Evolutionary conservation across 345 rosid species (phyloP).

Genomic region (Kernera saxatilis): DNA sequence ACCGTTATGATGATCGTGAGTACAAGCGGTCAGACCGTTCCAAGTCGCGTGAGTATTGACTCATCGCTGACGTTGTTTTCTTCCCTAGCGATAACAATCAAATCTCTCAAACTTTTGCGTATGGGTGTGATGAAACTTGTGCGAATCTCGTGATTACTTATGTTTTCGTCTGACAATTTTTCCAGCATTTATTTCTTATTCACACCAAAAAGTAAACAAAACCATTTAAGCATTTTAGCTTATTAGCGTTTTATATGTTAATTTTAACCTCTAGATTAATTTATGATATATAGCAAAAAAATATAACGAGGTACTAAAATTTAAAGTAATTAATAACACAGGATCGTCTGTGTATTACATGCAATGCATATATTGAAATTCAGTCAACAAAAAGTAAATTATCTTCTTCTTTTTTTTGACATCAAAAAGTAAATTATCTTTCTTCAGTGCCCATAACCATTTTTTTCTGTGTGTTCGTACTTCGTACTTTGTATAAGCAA

Average conservation of each 20-base stretch:
- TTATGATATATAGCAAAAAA: not conserved
- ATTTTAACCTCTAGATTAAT: not conserved
- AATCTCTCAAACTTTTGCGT: not conserved
- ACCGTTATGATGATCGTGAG: constrained; percentile 47
- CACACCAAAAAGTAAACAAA: not conserved
- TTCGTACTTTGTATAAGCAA: not conserved
- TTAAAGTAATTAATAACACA: not conserved
- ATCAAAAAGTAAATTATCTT: not conserved
- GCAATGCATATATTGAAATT: not conserved
- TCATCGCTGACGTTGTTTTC: constrained; percentile 10
- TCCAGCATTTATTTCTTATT: not conserved
- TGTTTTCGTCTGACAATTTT: not conserved
- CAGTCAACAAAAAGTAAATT: too few species aligned
- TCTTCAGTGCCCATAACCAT: not conserved
- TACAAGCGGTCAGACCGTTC: constrained; percentile 34
- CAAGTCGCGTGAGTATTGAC: constrained; percentile 25
- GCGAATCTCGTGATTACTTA: not conserved
- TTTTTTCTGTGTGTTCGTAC: not conserved
- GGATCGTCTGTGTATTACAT: not conserved
- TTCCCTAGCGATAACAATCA: constrained; percentile 7
- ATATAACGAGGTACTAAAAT: not conserved
- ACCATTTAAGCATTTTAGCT: not conserved
- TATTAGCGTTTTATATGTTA: not conserved
- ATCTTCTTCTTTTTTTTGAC: too few species aligned
- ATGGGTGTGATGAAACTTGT: not conserved